Evolutionary conservation across 805 yeast species (phyloP).

Genomic region (Yarrowia sp.): DNA sequence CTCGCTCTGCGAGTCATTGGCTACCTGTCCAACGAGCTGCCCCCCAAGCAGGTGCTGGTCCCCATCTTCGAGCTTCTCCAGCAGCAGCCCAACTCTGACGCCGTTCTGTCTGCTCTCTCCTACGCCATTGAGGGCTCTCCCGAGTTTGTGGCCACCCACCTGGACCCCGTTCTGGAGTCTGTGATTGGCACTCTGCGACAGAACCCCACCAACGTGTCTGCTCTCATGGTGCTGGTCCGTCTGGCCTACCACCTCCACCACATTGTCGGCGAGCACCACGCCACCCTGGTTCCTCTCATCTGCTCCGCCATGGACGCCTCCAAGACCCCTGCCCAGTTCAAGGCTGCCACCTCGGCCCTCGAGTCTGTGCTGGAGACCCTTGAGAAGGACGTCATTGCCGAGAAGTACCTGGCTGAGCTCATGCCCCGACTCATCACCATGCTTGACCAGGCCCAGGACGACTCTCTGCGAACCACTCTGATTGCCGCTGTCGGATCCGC

Average conservation of each 20-base stretch:
- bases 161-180: slow-evolving; percentile 74
- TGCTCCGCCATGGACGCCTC: slow-evolving; percentile 88
- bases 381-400: slow-evolving; percentile 81
- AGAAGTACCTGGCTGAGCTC: slow-evolving; percentile 80
- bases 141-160: slow-evolving; percentile 80
- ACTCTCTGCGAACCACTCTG: slow-evolving; percentile 60
- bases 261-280: slow-evolving; percentile 82
- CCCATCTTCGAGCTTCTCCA: slow-evolving; percentile 75
- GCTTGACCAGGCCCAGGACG: slow-evolving; percentile 73
- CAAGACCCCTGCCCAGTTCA: slow-evolving; percentile 80
- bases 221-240: slow-evolving; percentile 78
- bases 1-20: slow-evolving; percentile 83
- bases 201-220: slow-evolving; percentile 78
- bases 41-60: slow-evolving; percentile 88
- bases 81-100: slow-evolving; percentile 60
- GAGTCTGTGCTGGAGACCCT: slow-evolving; percentile 93
- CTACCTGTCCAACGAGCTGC: slow-evolving; percentile 79
- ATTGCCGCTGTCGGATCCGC: slow-evolving; percentile 97
- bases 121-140: slow-evolving; percentile 93
- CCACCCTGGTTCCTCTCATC: slow-evolving; percentile 80
- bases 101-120: slow-evolving; percentile 81
- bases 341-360: slow-evolving; percentile 87
- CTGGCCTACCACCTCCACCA: slow-evolving; percentile 86
- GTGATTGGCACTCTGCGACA: slow-evolving; percentile 81
- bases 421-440: slow-evolving; percentile 87